These are phyloP conservation scores for Rhizopus microsporus DNA, from an alignment of 371 early-diverging fungal species.

Conservation along the genomic window DNA sequence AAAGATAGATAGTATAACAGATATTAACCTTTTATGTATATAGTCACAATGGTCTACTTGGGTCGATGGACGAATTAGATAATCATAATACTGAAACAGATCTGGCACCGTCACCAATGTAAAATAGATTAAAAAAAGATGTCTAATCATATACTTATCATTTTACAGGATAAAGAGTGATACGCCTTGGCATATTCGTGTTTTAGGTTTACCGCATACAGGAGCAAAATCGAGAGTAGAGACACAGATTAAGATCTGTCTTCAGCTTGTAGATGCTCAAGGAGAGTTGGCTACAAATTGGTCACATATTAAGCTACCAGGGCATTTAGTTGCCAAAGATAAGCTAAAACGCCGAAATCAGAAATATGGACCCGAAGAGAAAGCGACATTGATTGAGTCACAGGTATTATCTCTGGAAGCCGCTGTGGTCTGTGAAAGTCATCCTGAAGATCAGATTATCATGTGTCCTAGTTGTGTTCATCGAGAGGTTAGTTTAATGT, in stretches of 20 bases:
- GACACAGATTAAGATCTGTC: slow-evolving; percentile 80
- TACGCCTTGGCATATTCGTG: slow-evolving; percentile 51
- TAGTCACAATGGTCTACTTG: slow-evolving; percentile 44
- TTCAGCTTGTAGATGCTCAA: slow-evolving; percentile 62
- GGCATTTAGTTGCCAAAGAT: slow-evolving; percentile 69
- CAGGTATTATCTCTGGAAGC: slow-evolving; percentile 60
- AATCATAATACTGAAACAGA: slow-evolving; percentile 15
- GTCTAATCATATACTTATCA: not conserved
- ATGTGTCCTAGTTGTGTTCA: slow-evolving; percentile 77
- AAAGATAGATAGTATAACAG: not conserved
- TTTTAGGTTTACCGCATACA: slow-evolving; percentile 69
- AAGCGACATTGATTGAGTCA: slow-evolving; percentile 31
- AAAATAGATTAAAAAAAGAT: slow-evolving; percentile 8
- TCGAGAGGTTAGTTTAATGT: slow-evolving; percentile 55
- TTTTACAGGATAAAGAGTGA: slow-evolving; percentile 25
- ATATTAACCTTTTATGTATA: not conserved
- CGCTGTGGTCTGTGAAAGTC: slow-evolving; percentile 73
- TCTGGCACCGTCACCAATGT: slow-evolving; percentile 37
- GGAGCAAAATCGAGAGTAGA: slow-evolving; percentile 83
- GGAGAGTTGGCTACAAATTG: slow-evolving; percentile 68
- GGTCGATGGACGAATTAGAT: slow-evolving; percentile 30
- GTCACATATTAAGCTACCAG: slow-evolving; percentile 74
- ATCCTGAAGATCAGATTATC: slow-evolving; percentile 66
- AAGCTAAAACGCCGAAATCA: slow-evolving; percentile 51
- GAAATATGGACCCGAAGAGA: slow-evolving; percentile 37